Base-by-base conservation (phyloP, 2,329 filamentous ascomycete genomes). In the Xylariaceae sp. region DNA sequence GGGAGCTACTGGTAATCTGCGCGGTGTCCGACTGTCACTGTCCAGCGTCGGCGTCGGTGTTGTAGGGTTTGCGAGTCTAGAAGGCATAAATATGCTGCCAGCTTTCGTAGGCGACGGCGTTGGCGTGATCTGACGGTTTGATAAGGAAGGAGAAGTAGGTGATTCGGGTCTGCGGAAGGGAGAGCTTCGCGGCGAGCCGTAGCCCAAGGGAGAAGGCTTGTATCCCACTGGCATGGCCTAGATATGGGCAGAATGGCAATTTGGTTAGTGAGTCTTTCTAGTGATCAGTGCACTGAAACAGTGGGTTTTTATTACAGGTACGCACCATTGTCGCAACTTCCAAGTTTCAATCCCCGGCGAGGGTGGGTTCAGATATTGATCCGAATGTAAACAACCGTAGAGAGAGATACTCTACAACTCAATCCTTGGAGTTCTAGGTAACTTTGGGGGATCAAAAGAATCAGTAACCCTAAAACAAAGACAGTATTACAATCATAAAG, bases 151-250 rank as follows among this genome's bases (percentile, higher is more conserved):
- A 8, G 89, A 90, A 21, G 83, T 81, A 17, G 86, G 83, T 17
- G 85, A 86, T 65, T 85, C 84, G 50, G 84, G 79, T 64, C 85
- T 76, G 56, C 85, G 82, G 70, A 88, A 88, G 11, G 86, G 86
- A 47, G 86, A 88, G 68, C 77, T 82, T 71, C 90, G 85, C 65
- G 85, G 83, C 43, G 89, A 88, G 63, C 87, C 87, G 75, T 89
- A 90, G 58, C 87, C 87, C 59, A 91, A 76, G 52, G 87, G 87
- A 21, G 88, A 90, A 12, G 87, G 87, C 73, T 90, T 90, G 74
- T 88, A 91, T 55, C 83, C 77, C 46, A 79, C 71, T 55, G 77
- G 80, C 72, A 79, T 82, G 72, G 79, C 81, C 85, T 83, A 43
- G 46, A 61, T n/a, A 21, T 31, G 21, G 11, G 16, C 12, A 23